A percentile compares a stretch with the other conserved stretches of the same genome.
Evolutionary conservation across 2,329 filamentous ascomycete species (phyloP).

Genomic region (Amauroascus verrucosus): DNA sequence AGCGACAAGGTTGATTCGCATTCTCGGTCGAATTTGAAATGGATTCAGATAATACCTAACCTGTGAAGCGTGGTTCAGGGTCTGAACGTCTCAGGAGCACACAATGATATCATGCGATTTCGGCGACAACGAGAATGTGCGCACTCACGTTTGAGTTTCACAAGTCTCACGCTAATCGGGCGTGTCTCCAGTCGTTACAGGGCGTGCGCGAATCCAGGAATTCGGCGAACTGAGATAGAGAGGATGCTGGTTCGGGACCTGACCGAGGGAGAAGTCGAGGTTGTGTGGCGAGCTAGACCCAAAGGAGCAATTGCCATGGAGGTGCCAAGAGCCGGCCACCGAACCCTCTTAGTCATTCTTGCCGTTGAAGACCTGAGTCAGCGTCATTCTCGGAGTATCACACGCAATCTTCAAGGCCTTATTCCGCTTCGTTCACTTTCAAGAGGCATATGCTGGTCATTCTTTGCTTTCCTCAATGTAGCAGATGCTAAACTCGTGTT

Average conservation of each 20-base stretch:
- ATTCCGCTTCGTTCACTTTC: too few species aligned
- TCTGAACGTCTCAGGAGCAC: neutral
- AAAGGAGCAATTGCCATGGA: neutral
- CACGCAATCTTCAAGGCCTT: neutral
- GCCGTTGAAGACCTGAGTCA: too few species aligned
- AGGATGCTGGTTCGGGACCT: neutral
- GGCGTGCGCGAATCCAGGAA: neutral
- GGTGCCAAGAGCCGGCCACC: neutral
- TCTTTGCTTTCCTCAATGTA: neutral
- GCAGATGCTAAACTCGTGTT: neutral
- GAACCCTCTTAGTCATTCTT: neutral
- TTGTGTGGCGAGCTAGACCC: neutral
- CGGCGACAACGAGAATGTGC: neutral
- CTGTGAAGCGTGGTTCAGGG: neutral
- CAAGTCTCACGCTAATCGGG: neutral
- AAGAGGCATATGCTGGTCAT: too few species aligned
- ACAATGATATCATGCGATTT: neutral
- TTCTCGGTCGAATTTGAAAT: neutral
- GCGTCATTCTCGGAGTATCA: too few species aligned
- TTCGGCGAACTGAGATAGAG: neutral
- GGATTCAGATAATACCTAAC: neutral
- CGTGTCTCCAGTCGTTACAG: neutral
- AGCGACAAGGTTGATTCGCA: neutral
- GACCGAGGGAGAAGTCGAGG: neutral
- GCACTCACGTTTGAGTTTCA: neutral